Conservation (phyloP, 306 rosid species). For the Casuarina equisetifolia region DNA sequence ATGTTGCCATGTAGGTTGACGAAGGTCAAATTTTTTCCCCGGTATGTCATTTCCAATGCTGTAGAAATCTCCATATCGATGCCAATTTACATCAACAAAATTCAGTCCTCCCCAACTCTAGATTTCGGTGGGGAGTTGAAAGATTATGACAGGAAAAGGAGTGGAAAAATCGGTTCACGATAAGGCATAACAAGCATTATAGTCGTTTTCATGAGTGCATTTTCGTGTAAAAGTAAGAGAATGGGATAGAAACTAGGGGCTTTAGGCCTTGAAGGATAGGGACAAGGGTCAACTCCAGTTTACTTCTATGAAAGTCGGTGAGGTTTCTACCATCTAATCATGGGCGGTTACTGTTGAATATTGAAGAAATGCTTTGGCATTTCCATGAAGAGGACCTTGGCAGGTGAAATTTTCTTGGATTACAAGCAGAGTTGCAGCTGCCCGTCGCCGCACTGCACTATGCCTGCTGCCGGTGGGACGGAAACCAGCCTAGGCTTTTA, state of each 20-base stretch:
- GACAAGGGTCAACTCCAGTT: constrained; percentile 21
- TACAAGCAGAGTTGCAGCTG: constrained; percentile 19
- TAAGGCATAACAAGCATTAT: constrained; percentile 35
- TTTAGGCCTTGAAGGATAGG: not conserved
- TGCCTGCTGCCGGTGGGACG: too few species aligned
- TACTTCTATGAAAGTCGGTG: constrained; percentile 23
- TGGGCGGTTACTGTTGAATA: constrained; percentile 26
- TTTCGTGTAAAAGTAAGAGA: constrained; percentile 13
- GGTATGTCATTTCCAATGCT: not conserved
- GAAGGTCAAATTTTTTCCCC: not conserved
- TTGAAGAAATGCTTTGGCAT: not conserved
- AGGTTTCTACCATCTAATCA: constrained; percentile 41
- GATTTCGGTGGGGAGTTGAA: constrained; percentile 40
- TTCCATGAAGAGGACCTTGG: constrained; percentile 20
- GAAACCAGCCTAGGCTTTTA: too few species aligned
- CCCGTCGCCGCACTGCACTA: not conserved
- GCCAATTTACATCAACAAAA: constrained; percentile 26
- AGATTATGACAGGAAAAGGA: constrained; percentile 11
- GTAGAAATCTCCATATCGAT: constrained; percentile 36
- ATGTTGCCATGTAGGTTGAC: too few species aligned
- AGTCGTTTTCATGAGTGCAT: constrained; percentile 26
- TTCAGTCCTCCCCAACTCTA: not conserved
- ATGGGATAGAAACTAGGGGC: constrained; percentile 11
- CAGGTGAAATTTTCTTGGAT: constrained; percentile 13
- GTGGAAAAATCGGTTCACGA: constrained; percentile 16